Conservation (phyloP, 805 yeast species). For the Metschnikowia peoriensis region DNA sequence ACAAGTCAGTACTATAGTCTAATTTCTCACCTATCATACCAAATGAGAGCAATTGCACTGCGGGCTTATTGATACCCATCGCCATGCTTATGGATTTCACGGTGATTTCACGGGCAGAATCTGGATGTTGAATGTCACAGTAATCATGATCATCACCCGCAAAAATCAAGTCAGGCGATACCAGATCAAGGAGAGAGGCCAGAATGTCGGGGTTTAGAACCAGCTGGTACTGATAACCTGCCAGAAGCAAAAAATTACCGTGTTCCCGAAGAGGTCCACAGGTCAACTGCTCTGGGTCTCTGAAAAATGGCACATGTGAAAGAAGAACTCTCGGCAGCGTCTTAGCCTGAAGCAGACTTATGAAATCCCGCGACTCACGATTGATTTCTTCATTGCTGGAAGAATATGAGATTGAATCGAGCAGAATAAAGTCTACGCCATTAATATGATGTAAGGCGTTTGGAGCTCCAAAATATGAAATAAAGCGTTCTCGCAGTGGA, state of each 20-base stretch:
- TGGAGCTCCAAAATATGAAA: slow-evolving; percentile 30
- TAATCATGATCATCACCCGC: slow-evolving; percentile 30
- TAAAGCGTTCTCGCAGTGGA: slow-evolving; percentile 29
- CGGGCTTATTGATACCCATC: slow-evolving; percentile 41
- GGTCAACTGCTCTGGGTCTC: slow-evolving; percentile 16
- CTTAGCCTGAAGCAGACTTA: slow-evolving; percentile 9
- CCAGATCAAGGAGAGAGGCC: slow-evolving; percentile 13
- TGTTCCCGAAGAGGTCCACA: slow-evolving; percentile 26
- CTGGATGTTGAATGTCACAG: slow-evolving; percentile 19
- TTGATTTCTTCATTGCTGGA: slow-evolving; percentile 15
- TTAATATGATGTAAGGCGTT: slow-evolving; percentile 26
- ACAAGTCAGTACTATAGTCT: slow-evolving; percentile 37
- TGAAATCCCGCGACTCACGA: slow-evolving; percentile 15
- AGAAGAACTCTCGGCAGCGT: slow-evolving; percentile 22
- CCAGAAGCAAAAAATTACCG: slow-evolving; percentile 14
- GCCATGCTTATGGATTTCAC: slow-evolving; percentile 42
- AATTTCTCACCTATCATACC: slow-evolving; percentile 10
- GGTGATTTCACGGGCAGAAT: slow-evolving; percentile 31
- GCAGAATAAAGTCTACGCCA: slow-evolving; percentile 30
- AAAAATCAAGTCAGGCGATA: slow-evolving; percentile 23
- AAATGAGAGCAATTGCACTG: slow-evolving; percentile 38
- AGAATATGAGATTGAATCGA: slow-evolving; percentile 23
- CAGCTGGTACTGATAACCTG: slow-evolving; percentile 29
- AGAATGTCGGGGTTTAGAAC: slow-evolving; percentile 19
- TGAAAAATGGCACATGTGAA: slow-evolving; percentile 25